phyloP scores from a whole-genome alignment of 345 rosid genomes.

The Raphanus sativus region DNA sequence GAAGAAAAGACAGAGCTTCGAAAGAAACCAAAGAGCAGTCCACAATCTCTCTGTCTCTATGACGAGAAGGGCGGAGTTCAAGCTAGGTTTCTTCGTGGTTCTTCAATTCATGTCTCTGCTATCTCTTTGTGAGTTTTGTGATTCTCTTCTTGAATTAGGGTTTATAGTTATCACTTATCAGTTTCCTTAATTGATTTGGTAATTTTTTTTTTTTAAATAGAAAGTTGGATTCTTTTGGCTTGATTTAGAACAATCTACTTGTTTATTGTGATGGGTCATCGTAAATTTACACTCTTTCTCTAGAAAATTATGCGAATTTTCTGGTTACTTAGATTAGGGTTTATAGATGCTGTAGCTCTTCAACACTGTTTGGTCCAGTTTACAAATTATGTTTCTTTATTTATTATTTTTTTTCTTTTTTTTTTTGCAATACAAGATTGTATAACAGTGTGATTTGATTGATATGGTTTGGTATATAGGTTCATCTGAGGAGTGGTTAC shows the following conservation, averaged over 20 bases:
- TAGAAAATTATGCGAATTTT: neutral
- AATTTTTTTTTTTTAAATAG: neutral
- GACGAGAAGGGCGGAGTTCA: slow-evolving; percentile 31
- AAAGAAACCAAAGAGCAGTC: slow-evolving; percentile 2
- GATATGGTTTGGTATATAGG: slow-evolving; percentile 44
- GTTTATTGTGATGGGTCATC: slow-evolving; percentile 33
- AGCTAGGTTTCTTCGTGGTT: slow-evolving; percentile 35
- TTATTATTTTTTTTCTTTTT: too few relatives aligned
- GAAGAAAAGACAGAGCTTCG: slow-evolving; percentile 27
- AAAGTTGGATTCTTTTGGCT: slow-evolving; percentile 19
- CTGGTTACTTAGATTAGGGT: slow-evolving; percentile 17
- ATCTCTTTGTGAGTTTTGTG: slow-evolving; percentile 32
- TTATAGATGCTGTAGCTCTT: neutral
- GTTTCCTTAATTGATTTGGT: slow-evolving; percentile 27
- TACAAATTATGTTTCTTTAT: neutral
- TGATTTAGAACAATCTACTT: slow-evolving; percentile 42
- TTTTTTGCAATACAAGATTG: neutral
- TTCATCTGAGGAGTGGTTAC: slow-evolving; percentile 52
- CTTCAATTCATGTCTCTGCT: slow-evolving; percentile 30
- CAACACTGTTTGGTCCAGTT: neutral
- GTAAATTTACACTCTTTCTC: slow-evolving; percentile 8
- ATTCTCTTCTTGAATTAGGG: slow-evolving; percentile 11
- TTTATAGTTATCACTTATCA: neutral
- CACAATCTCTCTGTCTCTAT: slow-evolving; percentile 1
- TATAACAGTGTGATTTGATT: neutral